Evolutionary conservation across 768 basidiomycete genomes (phyloP), one percentile per base, ranked within the genome.

Genomic region (Phlebiopsis flavidoalba): DNA sequence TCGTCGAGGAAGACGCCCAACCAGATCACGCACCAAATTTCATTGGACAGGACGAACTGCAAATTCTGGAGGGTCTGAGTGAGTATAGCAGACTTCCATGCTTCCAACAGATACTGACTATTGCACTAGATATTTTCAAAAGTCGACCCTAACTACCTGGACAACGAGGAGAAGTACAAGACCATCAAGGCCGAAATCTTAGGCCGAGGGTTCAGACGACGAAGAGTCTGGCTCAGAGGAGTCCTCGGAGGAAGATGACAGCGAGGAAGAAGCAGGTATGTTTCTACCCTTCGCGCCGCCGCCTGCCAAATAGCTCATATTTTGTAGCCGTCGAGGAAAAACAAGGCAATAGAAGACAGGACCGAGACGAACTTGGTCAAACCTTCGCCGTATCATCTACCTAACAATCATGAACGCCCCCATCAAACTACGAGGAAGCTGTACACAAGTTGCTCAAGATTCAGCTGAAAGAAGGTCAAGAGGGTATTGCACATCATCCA

Each of bases 381-480:
- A 98, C 73, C 76, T 99, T 53, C 88, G 97, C 53, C 85, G 95
- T 68, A 83, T 85, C 22, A 98, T 99, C 71, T 99, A 99, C 72
- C 76, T 99, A 64, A 97, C 97, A 0, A 96, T 98, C 79, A 98
- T 98, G 96, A 98, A 98, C 70, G 93, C 95, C n/a, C n/a, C n/a
- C 49, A 81, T 98, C 60, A 95, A n/a, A 93, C 73, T 97, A 94
- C 71, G 97, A 99, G 73, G 97, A 99, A 85, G 96, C 96, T 0
- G 95, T 98, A 0, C 97, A 99, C 75, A 99, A 99, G 71, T 75
- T 99, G 31, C 83, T 98, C 70, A 98, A 96, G 73, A 85, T 99
- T 22, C 89, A 96, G 66, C 76, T 98, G 14, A 79, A 85, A 57
- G 94, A 95, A 70, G 97, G 96, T 1, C 86, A 97, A 73, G 97